These are phyloP conservation scores for Phytophthora citrophthora DNA, from an alignment of 352 stramenopile genomes.

Conservation along the genomic window DNA sequence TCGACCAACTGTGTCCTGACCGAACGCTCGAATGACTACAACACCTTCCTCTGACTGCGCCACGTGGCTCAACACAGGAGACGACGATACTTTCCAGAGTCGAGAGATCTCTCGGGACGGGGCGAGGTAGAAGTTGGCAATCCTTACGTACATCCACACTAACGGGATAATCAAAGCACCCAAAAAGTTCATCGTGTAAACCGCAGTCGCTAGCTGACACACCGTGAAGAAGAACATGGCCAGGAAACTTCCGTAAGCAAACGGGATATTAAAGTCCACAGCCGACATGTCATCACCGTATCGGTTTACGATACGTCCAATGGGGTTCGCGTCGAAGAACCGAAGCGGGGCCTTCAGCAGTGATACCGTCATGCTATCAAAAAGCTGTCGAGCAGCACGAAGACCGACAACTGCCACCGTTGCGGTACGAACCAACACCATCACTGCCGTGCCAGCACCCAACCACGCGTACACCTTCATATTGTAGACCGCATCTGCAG, in stretches of 20 bases:
- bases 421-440: conserved; percentile 32
- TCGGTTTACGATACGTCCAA: conserved; percentile 89
- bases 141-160: conserved; percentile 75
- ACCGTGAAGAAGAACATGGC: conserved; percentile 72
- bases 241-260: conserved; percentile 45
- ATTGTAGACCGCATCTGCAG: conserved; percentile 21
- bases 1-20: conserved; percentile 19
- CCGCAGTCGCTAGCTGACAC: conserved; percentile 75
- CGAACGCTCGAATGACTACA: conserved; percentile 48
- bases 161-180: conserved; percentile 85
- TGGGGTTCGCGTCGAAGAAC: conserved; percentile 93
- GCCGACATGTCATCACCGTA: conserved; percentile 90
- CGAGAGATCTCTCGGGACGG: conserved; percentile 51
- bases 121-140: conserved; percentile 42
- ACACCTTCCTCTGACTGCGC: conserved; percentile 40
- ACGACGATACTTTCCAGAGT: conserved; percentile 43
- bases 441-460: conserved; percentile 18
- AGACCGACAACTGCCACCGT: conserved; percentile 44
- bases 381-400: conserved; percentile 56
- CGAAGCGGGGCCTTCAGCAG: conserved; percentile 85
- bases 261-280: conserved; percentile 75
- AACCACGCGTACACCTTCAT: conserved; percentile 42
- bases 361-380: conserved; percentile 83
- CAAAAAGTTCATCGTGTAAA: conserved; percentile 78
- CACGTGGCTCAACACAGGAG: conserved; percentile 50